These are phyloP conservation scores for Phaeosphaeriaceae sp. DNA, from an alignment of 2,329 filamentous ascomycete genomes.

Conservation along the genomic window DNA sequence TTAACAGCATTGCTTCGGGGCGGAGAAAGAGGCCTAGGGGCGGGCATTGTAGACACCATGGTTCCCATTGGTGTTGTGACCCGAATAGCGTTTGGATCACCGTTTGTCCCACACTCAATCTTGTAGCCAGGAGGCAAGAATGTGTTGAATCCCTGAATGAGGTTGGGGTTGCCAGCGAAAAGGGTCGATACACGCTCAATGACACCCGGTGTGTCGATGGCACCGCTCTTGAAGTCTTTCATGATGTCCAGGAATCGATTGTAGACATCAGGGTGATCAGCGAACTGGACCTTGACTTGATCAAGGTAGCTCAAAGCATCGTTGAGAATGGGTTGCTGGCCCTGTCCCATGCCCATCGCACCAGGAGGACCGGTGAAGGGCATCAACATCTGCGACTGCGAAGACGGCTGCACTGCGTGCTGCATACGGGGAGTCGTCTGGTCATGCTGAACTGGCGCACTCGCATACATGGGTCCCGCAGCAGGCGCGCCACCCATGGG, in stretches of 20 bases:
- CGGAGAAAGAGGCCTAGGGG: constrained; percentile 54
- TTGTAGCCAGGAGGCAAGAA: constrained; percentile 95
- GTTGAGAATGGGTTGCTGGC: constrained; percentile 84
- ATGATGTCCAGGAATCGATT: constrained; percentile 98
- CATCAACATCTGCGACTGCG: constrained; percentile 61
- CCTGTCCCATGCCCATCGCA: constrained; percentile 71
- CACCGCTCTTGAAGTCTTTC: constrained; percentile 99
- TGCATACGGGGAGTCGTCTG: constrained; percentile 66
- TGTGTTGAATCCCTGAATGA: constrained; percentile 98
- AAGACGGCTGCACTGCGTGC: constrained; percentile 59
- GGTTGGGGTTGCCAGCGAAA: constrained; percentile 92
- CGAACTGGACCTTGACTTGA: constrained; percentile 97
- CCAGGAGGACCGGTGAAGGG: constrained; percentile 55
- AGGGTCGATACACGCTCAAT: constrained; percentile 96
- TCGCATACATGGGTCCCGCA: constrained; percentile 72
- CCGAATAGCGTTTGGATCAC: constrained; percentile 93
- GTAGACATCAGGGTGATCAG: constrained; percentile 96
- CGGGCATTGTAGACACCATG: constrained; percentile 84
- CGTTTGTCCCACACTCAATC: constrained; percentile 93
- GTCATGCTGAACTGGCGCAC: constrained; percentile 68
- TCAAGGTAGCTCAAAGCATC: constrained; percentile 94
- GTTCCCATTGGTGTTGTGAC: constrained; percentile 99
- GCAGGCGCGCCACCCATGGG: constrained; percentile 66
- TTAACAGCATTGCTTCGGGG: constrained; percentile 58
- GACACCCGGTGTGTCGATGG: constrained; percentile 97